phyloP scores from a whole-genome alignment of 2,329 filamentous ascomycete genomes.

The Kalaharituber pfeilii region DNA sequence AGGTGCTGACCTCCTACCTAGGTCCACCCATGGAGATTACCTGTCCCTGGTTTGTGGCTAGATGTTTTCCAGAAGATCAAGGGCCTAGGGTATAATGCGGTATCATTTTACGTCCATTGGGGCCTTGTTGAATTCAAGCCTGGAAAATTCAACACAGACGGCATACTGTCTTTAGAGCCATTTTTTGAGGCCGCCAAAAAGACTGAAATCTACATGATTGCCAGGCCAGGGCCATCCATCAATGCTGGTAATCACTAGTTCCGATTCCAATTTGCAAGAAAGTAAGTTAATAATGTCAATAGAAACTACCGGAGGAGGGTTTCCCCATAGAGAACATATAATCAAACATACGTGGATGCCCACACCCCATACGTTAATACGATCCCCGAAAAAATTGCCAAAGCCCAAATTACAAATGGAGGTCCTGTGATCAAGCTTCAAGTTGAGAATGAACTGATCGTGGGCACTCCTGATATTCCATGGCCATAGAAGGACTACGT shows the following conservation, averaged over 20 bases:
- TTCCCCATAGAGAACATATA: constrained; percentile 33
- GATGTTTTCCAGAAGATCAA: constrained; percentile 73
- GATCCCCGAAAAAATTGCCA: constrained; percentile 49
- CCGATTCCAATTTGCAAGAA: background rate
- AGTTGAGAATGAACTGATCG: constrained; percentile 64
- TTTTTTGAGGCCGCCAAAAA: constrained; percentile 60
- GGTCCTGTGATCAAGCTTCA: constrained; percentile 65
- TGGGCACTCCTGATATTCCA: constrained; percentile 4
- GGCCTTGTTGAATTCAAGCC: constrained; percentile 56
- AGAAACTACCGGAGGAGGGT: constrained; percentile 58
- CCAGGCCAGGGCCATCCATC: constrained; percentile 27
- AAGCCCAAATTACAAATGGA: constrained; percentile 64
- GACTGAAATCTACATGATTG: constrained; percentile 61
- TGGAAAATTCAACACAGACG: constrained; percentile 51
- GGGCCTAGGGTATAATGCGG: constrained; percentile 59
- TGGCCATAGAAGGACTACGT: constrained; percentile 49
- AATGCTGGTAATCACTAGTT: constrained; percentile 9
- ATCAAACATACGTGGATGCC: constrained; percentile 19
- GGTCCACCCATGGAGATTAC: constrained; percentile 31
- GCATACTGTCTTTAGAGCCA: constrained; percentile 52
- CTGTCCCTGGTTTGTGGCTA: constrained; percentile 45
- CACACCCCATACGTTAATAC: constrained; percentile 38
- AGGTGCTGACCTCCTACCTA: background rate
- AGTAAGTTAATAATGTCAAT: constrained; percentile 13
- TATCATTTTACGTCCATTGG: constrained; percentile 69